Evolutionary conservation across 371 early-diverging fungal species (phyloP).

Genomic region (Syncephalastrum monosporum): DNA sequence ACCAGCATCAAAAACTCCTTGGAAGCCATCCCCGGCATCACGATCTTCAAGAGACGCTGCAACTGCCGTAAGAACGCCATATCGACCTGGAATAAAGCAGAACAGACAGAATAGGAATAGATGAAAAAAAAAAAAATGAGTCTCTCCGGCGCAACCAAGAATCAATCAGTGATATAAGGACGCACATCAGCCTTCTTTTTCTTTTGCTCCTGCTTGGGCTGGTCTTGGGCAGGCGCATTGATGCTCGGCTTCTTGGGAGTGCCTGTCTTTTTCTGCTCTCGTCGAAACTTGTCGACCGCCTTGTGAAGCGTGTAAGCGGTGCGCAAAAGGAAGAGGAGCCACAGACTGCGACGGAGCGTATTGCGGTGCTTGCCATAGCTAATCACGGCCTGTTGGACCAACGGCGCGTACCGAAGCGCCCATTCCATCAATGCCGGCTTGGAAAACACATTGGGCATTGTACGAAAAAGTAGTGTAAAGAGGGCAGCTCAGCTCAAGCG

Average conservation of each 20-base stretch:
- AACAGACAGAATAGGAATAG: not conserved
- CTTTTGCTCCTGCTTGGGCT: conserved; percentile 4
- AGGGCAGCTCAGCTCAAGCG: not conserved
- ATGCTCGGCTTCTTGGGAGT: conserved; percentile 7
- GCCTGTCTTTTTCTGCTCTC: conserved; percentile 15
- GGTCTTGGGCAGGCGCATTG: conserved; percentile 8
- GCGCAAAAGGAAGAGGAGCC: conserved; percentile 40
- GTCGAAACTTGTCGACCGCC: conserved; percentile 18
- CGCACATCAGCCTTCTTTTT: conserved; percentile 40
- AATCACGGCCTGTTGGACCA: conserved; percentile 20
- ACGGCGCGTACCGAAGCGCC: conserved; percentile 24
- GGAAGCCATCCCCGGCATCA: conserved; percentile 76
- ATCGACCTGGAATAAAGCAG: conserved; percentile 53
- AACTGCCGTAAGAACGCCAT: conserved; percentile 73
- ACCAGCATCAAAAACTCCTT: conserved; percentile 81
- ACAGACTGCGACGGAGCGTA: conserved; percentile 42
- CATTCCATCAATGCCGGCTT: conserved; percentile 25
- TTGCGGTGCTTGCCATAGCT: conserved; percentile 44
- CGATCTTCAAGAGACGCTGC: conserved; percentile 66
- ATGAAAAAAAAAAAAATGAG: not conserved
- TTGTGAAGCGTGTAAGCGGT: conserved; percentile 32
- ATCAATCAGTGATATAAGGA: not conserved
- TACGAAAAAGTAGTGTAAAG: not conserved
- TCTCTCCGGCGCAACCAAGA: not conserved
- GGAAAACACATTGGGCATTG: conserved; percentile 36